Conservation (phyloP, 768 basidiomycete species). For the Neoboletus brunneissimus region DNA sequence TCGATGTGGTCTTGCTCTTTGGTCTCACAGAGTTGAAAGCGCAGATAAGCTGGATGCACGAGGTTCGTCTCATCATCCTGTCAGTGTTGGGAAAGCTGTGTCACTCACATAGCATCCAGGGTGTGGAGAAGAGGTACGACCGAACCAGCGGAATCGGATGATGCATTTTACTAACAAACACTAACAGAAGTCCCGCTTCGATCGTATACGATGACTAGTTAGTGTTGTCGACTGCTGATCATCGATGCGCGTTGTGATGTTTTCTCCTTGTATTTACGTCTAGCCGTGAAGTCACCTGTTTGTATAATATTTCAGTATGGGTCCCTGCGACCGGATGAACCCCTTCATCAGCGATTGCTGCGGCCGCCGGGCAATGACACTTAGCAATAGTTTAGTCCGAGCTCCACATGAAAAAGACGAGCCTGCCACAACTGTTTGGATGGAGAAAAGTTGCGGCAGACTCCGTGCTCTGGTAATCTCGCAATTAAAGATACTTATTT, state of each 20-base stretch:
- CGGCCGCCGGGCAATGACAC: too few species aligned
- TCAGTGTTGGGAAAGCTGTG: not conserved
- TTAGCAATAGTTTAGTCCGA: not conserved
- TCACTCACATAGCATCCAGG: slow-evolving; percentile 9
- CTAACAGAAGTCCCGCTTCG: slow-evolving; percentile 19
- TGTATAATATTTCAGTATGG: not conserved
- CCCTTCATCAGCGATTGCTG: not conserved
- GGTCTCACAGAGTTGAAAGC: slow-evolving; percentile 47
- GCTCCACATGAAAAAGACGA: too few species aligned
- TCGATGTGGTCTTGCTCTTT: slow-evolving; percentile 38
- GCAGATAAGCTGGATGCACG: slow-evolving; percentile 39
- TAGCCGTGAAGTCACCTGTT: not conserved
- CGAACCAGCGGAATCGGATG: not conserved
- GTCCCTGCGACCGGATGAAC: not conserved
- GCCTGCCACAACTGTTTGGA: not conserved
- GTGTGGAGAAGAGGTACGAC: slow-evolving; percentile 16
- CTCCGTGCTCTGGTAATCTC: not conserved
- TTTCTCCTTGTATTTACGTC: not conserved
- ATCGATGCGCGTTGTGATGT: not conserved
- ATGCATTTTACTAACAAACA: not conserved
- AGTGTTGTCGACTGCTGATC: not conserved
- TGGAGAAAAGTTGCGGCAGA: not conserved
- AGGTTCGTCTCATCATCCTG: slow-evolving; percentile 13
- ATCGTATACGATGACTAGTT: slow-evolving; percentile 20
- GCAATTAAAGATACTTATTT: too few species aligned